Conservation (phyloP, 108 stramenopile genomes). For the Pseudonitzschia delicatissima region DNA sequence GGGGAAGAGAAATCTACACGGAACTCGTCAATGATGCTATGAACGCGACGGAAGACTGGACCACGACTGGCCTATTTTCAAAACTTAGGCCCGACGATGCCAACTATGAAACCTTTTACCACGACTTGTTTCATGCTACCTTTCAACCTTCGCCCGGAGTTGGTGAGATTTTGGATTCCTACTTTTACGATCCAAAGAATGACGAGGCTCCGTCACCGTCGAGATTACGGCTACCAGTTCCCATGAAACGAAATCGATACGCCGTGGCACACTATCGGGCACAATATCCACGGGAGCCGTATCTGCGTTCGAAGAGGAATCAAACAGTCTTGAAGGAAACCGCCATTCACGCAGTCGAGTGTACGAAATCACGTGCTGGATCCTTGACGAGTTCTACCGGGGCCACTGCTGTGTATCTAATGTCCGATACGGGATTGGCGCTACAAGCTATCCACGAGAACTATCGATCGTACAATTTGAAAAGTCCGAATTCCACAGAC, state of each 20-base stretch:
- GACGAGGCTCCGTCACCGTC: not conserved
- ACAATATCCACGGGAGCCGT: conserved; percentile 35
- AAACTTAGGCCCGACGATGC: conserved; percentile 1
- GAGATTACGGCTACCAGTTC: not conserved
- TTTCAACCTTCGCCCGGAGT: conserved; percentile 33
- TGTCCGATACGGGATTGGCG: conserved; percentile 28
- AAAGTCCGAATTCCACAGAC: not conserved
- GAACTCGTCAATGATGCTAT: not conserved
- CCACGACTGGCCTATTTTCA: not conserved
- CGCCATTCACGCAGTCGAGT: conserved; percentile 32
- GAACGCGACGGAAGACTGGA: not conserved
- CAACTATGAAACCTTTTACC: conserved; percentile 22
- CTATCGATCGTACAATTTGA: not conserved
- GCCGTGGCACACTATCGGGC: conserved; percentile 35
- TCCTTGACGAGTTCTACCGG: not conserved
- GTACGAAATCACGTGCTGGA: conserved; percentile 10
- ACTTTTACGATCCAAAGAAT: conserved; percentile 1
- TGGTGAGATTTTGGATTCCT: not conserved
- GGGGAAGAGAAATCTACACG: not conserved
- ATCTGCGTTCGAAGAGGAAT: conserved; percentile 27
- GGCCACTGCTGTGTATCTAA: conserved; percentile 26
- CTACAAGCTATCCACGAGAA: conserved; percentile 5
- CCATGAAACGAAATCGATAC: conserved; percentile 31
- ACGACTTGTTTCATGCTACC: conserved; percentile 28
- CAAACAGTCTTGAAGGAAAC: conserved; percentile 16